Evolutionary conservation across 257 asterid species (phyloP).

Genomic region (Knoxia roxburghii): DNA sequence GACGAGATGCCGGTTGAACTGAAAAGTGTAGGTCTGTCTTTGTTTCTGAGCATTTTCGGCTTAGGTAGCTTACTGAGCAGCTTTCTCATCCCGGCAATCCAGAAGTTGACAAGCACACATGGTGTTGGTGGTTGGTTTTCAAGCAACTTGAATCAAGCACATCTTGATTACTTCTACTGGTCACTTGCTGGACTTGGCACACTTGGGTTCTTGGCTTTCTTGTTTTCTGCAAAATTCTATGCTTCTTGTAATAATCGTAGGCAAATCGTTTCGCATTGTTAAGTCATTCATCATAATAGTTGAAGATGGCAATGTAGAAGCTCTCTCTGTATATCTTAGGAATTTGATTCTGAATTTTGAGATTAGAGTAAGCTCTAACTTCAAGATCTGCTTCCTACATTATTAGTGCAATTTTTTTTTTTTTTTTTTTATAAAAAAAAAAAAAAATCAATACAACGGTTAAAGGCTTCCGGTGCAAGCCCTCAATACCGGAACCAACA

Average conservation of each 20-base stretch:
- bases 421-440: no score
- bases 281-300: not conserved
- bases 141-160: slow-evolving; percentile 57
- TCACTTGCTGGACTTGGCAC: slow-evolving; percentile 44
- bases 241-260: not conserved
- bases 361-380: not conserved
- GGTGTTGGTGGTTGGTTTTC: slow-evolving; percentile 53
- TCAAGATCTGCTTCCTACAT: no score
- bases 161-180: slow-evolving; percentile 69
- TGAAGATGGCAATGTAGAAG: not conserved
- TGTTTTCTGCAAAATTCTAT: slow-evolving; percentile 36
- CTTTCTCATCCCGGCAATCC: slow-evolving; percentile 41
- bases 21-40: slow-evolving; percentile 51
- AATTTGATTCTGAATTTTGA: not conserved
- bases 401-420: no score
- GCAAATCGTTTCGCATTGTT: not conserved
- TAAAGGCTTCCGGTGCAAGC: no score
- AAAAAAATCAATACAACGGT: no score
- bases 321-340: not conserved
- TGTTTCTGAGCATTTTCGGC: slow-evolving; percentile 50
- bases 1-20: slow-evolving; percentile 56
- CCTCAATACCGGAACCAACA: no score
- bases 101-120: slow-evolving; percentile 29
- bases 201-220: slow-evolving; percentile 23
- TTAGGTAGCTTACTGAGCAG: slow-evolving; percentile 58